Percentiles rank a stretch among this genome's conserved stretches.
phyloP scores from a whole-genome alignment of 148 eudicot genomes.

The Cornus suecica region DNA sequence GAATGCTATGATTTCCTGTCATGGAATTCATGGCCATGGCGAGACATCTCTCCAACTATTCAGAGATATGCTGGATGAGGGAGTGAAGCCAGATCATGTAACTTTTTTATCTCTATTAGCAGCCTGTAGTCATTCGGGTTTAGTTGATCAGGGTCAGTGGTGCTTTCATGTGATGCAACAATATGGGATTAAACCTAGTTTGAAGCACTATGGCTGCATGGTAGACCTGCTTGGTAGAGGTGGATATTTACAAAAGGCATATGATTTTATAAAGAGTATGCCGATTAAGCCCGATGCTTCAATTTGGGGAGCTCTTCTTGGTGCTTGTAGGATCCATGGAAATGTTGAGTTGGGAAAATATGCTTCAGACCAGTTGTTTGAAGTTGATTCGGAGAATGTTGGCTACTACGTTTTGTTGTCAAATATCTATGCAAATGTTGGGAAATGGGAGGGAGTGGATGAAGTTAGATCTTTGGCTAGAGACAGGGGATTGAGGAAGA shows the following conservation, averaged over 20 bases:
- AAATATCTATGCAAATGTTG: slow-evolving; percentile 61
- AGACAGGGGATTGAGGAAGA: slow-evolving; percentile 65
- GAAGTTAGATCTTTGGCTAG: slow-evolving; percentile 62
- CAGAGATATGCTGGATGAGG: slow-evolving; percentile 51
- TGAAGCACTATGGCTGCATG: slow-evolving; percentile 78
- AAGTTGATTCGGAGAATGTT: slow-evolving; percentile 50
- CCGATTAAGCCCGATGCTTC: slow-evolving; percentile 63
- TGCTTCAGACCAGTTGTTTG: slow-evolving; percentile 52
- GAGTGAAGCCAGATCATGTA: slow-evolving; percentile 68
- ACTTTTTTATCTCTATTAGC: slow-evolving; percentile 60
- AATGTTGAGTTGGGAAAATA: slow-evolving; percentile 58
- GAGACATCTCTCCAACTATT: slow-evolving; percentile 53
- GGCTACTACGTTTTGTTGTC: slow-evolving; percentile 74
- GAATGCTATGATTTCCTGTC: slow-evolving; percentile 76
- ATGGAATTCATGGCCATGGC: slow-evolving; percentile 71
- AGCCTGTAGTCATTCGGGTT: slow-evolving; percentile 76
- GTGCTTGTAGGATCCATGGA: slow-evolving; percentile 72
- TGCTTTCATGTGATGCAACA: slow-evolving; percentile 52
- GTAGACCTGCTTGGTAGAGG: slow-evolving; percentile 79
- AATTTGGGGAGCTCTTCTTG: slow-evolving; percentile 83
- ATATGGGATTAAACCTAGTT: slow-evolving; percentile 50
- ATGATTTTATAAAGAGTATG: slow-evolving; percentile 48
- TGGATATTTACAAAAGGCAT: slow-evolving; percentile 53
- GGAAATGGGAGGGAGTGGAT: slow-evolving; percentile 69
- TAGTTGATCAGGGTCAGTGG: slow-evolving; percentile 58